Conservation (phyloP, 2,329 filamentous ascomycete genomes). For the Fusarium buxicola region DNA sequence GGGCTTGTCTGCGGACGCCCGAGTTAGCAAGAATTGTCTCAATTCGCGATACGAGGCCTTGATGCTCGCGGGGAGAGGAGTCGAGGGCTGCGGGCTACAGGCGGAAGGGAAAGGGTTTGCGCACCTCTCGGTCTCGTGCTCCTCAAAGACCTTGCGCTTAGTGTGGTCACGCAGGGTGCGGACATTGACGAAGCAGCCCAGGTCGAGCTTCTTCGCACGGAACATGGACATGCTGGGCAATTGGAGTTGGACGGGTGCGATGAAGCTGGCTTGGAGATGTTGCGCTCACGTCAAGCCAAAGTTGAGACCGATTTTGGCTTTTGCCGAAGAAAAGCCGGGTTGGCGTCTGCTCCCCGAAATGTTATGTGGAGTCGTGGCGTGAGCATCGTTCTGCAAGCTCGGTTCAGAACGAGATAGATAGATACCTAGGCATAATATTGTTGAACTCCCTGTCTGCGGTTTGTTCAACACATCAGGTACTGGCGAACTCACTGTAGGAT, state of each 20-base stretch:
- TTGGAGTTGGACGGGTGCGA: constrained; percentile 20
- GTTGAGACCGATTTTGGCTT: constrained; percentile 11
- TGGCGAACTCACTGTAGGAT: no score
- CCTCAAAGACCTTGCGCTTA: constrained; percentile 92
- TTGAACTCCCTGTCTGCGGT: no score
- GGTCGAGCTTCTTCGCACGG: constrained; percentile 87
- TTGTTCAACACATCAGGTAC: no score
- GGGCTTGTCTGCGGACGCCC: constrained; percentile 77
- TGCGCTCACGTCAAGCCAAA: constrained; percentile 17
- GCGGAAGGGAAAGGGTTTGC: constrained; percentile 39
- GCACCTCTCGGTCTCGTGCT: constrained; percentile 89
- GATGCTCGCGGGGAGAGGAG: neutral
- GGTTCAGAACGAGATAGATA: no score
- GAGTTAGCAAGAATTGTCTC: constrained; percentile 10
- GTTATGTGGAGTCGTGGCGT: no score
- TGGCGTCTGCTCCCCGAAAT: neutral
- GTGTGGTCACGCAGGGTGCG: constrained; percentile 93
- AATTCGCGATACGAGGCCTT: neutral
- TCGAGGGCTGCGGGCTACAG: neutral
- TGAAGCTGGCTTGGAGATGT: constrained; percentile 31
- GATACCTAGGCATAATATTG: no score
- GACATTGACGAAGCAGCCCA: constrained; percentile 88
- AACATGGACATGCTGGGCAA: constrained; percentile 80
- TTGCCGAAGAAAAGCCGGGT: constrained; percentile 30
- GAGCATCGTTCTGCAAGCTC: no score